phyloP scores from a whole-genome alignment of 306 rosid genomes.

The Bauhinia variegata region DNA sequence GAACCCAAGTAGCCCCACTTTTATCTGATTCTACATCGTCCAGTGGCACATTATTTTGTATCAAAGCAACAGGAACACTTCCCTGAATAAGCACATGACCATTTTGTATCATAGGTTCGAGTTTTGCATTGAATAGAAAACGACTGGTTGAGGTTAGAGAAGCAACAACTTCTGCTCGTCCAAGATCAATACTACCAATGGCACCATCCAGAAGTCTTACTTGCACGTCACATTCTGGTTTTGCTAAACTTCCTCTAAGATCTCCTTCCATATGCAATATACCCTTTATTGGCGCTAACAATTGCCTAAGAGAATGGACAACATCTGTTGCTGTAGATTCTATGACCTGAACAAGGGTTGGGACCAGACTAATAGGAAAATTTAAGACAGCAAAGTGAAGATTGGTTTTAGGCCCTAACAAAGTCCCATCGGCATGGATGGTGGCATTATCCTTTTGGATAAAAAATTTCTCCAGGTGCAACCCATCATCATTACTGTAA shows the following conservation, averaged over 20 bases:
- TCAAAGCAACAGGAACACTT: conserved; percentile 78
- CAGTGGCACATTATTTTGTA: conserved; percentile 54
- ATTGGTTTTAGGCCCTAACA: conserved; percentile 81
- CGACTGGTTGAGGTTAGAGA: conserved; percentile 83
- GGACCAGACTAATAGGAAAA: conserved; percentile 86
- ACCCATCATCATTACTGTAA: conserved; percentile 78
- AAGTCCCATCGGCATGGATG: conserved; percentile 91
- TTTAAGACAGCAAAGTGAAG: conserved; percentile 94
- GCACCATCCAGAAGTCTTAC: conserved; percentile 95
- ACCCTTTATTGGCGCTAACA: conserved; percentile 79
- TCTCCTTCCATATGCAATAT: conserved; percentile 98
- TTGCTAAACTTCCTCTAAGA: conserved; percentile 87
- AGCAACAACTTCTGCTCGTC: conserved; percentile 90
- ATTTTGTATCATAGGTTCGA: conserved; percentile 80
- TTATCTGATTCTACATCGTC: conserved; percentile 62
- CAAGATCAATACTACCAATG: conserved; percentile 87
- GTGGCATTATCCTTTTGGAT: conserved; percentile 93
- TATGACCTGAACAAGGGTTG: conserved; percentile 76
- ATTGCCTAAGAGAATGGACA: conserved; percentile 68
- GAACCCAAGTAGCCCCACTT: conserved; percentile 55
- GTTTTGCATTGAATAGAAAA: conserved; percentile 88
- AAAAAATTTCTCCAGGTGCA: conserved; percentile 68
- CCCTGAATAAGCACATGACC: conserved; percentile 93
- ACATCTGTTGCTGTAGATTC: conserved; percentile 78
- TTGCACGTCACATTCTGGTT: conserved; percentile 96